Evolutionary conservation across 2,329 filamentous ascomycete species (phyloP).

Genomic region (Neopestalotiopsis clavispora): DNA sequence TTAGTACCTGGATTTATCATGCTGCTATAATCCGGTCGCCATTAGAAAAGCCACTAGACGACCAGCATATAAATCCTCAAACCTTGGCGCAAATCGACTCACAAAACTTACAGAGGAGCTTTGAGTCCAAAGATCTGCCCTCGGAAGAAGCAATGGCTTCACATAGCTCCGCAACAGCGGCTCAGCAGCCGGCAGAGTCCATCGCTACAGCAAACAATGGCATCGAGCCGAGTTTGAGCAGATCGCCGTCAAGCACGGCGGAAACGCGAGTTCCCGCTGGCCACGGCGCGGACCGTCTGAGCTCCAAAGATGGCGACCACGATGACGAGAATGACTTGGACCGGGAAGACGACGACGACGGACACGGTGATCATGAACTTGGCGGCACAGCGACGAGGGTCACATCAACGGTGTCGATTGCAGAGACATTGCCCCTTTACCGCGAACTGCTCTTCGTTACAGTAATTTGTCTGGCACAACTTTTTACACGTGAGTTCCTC

Average conservation of each 20-base stretch:
- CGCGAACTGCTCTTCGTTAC: slow-evolving; percentile 37
- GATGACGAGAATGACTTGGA: not conserved
- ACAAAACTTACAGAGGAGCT: not conserved
- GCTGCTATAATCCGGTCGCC: not conserved
- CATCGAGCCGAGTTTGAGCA: not conserved
- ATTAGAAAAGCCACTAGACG: not conserved
- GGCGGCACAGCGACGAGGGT: slow-evolving; percentile 5
- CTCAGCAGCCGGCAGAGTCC: not conserved
- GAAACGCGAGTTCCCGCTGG: not conserved
- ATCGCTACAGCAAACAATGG: not conserved
- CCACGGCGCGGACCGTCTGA: not conserved
- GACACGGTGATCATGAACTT: not conserved
- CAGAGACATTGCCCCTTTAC: slow-evolving; percentile 16
- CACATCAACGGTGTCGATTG: slow-evolving; percentile 17
- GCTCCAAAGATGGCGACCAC: not conserved
- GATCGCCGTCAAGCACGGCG: not conserved
- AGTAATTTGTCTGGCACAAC: slow-evolving; percentile 40
- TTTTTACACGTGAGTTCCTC: slow-evolving; percentile 18
- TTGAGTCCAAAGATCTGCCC: not conserved
- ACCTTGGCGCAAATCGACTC: not conserved
- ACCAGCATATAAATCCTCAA: not conserved
- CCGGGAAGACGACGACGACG: not conserved
- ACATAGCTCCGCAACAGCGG: not conserved
- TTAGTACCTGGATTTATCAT: not conserved
- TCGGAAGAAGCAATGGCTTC: not conserved